phyloP scores from a whole-genome alignment of 2,329 filamentous ascomycete species.

The Cercospora berteroae region DNA sequence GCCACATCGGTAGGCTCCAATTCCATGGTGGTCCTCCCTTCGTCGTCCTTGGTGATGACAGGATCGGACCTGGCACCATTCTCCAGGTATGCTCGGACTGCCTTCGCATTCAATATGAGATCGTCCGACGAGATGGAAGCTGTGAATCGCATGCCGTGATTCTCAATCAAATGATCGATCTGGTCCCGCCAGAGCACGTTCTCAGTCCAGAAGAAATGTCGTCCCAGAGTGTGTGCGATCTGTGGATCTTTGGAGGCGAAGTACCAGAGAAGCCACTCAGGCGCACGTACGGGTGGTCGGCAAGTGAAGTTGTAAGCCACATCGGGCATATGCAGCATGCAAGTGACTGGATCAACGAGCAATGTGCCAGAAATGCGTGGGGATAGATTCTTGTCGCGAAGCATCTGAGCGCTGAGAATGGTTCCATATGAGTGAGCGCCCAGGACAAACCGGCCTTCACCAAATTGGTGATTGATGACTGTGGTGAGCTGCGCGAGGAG shows the following conservation, averaged over 20 bases:
- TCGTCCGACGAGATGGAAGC: slow-evolving; percentile 61
- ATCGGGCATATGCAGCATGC: slow-evolving; percentile 66
- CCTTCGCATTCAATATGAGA: slow-evolving; percentile 62
- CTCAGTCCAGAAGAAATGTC: slow-evolving; percentile 70
- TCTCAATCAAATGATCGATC: slow-evolving; percentile 43
- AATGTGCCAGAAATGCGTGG: slow-evolving; percentile 50
- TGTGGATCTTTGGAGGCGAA: slow-evolving; percentile 67
- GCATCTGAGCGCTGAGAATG: slow-evolving; percentile 61
- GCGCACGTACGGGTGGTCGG: slow-evolving; percentile 50
- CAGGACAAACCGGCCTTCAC: slow-evolving; percentile 59
- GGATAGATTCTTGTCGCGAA: slow-evolving; percentile 50
- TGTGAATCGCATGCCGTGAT: slow-evolving; percentile 46
- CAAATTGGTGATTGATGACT: slow-evolving; percentile 61
- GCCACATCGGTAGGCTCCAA: slow-evolving; percentile 35
- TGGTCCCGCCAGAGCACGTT: slow-evolving; percentile 71
- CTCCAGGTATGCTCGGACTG: slow-evolving; percentile 58
- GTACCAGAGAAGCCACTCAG: slow-evolving; percentile 69
- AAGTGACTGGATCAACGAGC: slow-evolving; percentile 63
- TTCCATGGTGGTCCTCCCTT: slow-evolving; percentile 29
- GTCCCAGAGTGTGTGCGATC: slow-evolving; percentile 61
- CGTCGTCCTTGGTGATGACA: slow-evolving; percentile 22
- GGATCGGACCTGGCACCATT: slow-evolving; percentile 36
- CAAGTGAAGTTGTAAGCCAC: slow-evolving; percentile 71
- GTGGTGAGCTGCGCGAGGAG: slow-evolving; percentile 57
- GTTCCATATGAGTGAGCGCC: slow-evolving; percentile 63